These are phyloP conservation scores for Astragalus glycyphyllos DNA, from an alignment of 306 rosid species.

Conservation along the genomic window DNA sequence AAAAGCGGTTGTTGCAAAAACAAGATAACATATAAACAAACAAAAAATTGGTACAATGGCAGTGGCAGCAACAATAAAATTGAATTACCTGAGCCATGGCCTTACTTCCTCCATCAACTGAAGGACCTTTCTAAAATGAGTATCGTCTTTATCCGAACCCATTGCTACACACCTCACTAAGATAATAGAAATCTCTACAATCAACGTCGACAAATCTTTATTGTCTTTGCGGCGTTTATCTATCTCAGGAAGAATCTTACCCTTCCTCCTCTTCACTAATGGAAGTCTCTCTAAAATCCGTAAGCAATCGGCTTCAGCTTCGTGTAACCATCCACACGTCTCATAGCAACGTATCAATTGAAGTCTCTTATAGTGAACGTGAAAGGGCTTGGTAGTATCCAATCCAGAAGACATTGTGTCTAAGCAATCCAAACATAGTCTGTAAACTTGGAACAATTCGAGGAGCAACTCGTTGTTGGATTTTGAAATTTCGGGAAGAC, in stretches of 20 bases:
- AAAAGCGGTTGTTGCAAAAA: neutral
- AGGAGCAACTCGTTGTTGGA: slow-evolving; percentile 41
- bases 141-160: slow-evolving; percentile 54
- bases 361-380: slow-evolving; percentile 51
- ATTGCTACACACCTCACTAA: slow-evolving; percentile 63
- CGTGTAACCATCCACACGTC: slow-evolving; percentile 50
- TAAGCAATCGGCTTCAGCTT: slow-evolving; percentile 63
- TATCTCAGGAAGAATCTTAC: slow-evolving; percentile 57
- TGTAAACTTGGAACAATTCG: slow-evolving; percentile 59
- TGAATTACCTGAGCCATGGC: slow-evolving; percentile 72
- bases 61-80: slow-evolving; percentile 20
- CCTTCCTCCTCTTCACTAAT: slow-evolving; percentile 26
- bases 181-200: slow-evolving; percentile 58
- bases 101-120: slow-evolving; percentile 70
- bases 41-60: neutral
- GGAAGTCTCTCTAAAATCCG: slow-evolving; percentile 60
- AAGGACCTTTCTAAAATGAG: slow-evolving; percentile 54
- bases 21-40: neutral
- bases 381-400: slow-evolving; percentile 55
- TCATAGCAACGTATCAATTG: slow-evolving; percentile 66
- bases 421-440: slow-evolving; percentile 72
- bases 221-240: slow-evolving; percentile 53
- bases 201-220: slow-evolving; percentile 51
- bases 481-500: slow-evolving; percentile 56
- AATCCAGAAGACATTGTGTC: slow-evolving; percentile 62